Conservation (phyloP, 768 basidiomycete species). For the Boletus edulis region DNA sequence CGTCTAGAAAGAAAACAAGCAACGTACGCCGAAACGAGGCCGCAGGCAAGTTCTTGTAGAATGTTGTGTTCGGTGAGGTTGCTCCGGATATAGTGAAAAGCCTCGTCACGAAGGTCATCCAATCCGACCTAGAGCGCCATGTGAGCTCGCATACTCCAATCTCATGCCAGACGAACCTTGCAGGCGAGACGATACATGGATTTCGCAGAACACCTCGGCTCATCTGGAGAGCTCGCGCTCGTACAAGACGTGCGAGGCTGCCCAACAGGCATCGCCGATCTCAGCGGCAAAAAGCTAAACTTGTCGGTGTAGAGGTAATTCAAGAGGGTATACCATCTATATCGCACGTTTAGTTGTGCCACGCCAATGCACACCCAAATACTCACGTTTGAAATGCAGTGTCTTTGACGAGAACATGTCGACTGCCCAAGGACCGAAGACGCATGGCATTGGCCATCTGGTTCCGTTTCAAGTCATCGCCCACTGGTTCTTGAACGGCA, state of each 20-base stretch:
- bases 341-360: too few species aligned
- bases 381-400: slow-evolving; percentile 30
- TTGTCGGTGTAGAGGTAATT: slow-evolving; percentile 40
- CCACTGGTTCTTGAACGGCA: background rate
- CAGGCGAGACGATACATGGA: slow-evolving; percentile 44
- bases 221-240: slow-evolving; percentile 7
- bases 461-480: background rate
- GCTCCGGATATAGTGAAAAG: slow-evolving; percentile 12
- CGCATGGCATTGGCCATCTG: background rate
- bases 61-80: slow-evolving; percentile 23
- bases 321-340: slow-evolving; percentile 39
- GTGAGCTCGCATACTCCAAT: background rate
- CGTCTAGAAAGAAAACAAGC: background rate
- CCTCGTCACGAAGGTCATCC: slow-evolving; percentile 16
- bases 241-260: background rate
- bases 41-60: slow-evolving; percentile 21
- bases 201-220: slow-evolving; percentile 37
- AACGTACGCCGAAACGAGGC: slow-evolving; percentile 16
- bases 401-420: slow-evolving; percentile 26
- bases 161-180: slow-evolving; percentile 28
- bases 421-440: slow-evolving; percentile 15
- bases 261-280: slow-evolving; percentile 4
- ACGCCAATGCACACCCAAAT: too few species aligned
- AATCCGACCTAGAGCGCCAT: slow-evolving; percentile 12
- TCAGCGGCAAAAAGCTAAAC: slow-evolving; percentile 32